Evolutionary conservation across 768 basidiomycete genomes (phyloP).

Genomic region (Amanita inopinata): DNA sequence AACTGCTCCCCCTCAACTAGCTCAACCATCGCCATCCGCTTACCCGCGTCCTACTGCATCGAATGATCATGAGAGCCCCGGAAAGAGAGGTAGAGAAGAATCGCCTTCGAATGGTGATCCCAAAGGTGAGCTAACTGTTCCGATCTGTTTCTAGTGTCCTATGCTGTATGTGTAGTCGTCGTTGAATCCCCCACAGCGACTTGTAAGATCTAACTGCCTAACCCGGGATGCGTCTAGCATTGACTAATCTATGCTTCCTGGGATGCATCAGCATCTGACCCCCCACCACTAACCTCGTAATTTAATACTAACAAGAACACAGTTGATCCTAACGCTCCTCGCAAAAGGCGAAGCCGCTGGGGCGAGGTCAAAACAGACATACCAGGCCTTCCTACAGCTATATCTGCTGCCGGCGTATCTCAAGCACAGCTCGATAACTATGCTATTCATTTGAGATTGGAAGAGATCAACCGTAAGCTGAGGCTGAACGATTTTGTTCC

Average conservation of each 20-base stretch:
- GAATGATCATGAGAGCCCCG: conserved; percentile 45
- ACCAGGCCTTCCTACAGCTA: conserved; percentile 89
- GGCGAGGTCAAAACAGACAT: conserved; percentile 89
- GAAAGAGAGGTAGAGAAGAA: conserved; percentile 60
- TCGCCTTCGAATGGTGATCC: conserved; percentile 50
- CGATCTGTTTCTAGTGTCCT: conserved; percentile 13
- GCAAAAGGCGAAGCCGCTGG: conserved; percentile 96
- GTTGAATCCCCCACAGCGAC: conserved; percentile 26
- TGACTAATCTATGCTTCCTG: not conserved
- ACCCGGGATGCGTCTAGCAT: conserved; percentile 7
- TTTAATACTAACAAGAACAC: conserved; percentile 35
- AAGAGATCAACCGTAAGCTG: conserved; percentile 96
- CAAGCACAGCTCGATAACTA: conserved; percentile 97
- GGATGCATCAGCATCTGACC: conserved; percentile 25
- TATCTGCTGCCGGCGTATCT: conserved; percentile 87
- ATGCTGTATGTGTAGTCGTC: conserved; percentile 19
- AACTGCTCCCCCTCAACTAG: conserved; percentile 70
- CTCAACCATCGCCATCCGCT: conserved; percentile 79
- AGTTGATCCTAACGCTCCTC: conserved; percentile 80
- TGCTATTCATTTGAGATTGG: conserved; percentile 89
- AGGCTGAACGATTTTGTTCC: conserved; percentile 92
- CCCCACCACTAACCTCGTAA: conserved; percentile 19
- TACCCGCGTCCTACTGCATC: conserved; percentile 55
- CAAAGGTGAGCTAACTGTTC: conserved; percentile 58
- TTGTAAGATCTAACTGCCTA: conserved; percentile 14